phyloP scores from a whole-genome alignment of 2,329 filamentous ascomycete species.

The Pseudogymnoascus destructans region DNA sequence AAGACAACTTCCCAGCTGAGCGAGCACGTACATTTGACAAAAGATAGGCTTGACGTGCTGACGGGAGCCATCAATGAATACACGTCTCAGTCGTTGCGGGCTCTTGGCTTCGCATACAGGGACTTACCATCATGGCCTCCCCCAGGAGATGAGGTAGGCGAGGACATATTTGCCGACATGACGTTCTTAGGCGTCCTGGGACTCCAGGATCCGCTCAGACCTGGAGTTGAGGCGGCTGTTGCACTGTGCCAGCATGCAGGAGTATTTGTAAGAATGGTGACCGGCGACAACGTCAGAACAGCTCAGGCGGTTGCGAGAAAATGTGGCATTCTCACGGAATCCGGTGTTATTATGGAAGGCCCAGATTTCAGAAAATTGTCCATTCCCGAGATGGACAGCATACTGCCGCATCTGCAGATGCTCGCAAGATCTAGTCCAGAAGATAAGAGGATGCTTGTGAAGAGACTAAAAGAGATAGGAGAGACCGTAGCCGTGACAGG shows the following conservation, averaged over 20 bases:
- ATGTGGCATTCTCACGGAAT: constrained; percentile 58
- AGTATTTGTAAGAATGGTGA: constrained; percentile 69
- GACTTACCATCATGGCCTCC: constrained; percentile 29
- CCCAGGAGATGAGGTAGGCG: background rate
- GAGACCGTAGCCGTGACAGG: constrained; percentile 75
- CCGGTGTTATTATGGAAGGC: constrained; percentile 64
- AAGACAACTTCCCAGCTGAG: constrained; percentile 25
- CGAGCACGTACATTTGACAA: constrained; percentile 34
- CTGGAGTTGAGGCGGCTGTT: constrained; percentile 60
- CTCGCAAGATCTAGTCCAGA: constrained; percentile 63
- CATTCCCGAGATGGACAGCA: constrained; percentile 48
- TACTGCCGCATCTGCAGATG: constrained; percentile 58
- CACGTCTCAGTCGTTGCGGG: constrained; percentile 30
- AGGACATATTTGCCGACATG: constrained; percentile 35
- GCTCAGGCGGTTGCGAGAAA: constrained; percentile 67
- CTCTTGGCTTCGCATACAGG: constrained; percentile 30
- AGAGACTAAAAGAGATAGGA: constrained; percentile 55
- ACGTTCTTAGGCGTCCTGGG: constrained; percentile 57
- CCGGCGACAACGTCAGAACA: constrained; percentile 68
- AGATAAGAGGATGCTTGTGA: constrained; percentile 62
- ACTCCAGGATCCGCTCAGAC: constrained; percentile 68
- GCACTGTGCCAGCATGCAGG: constrained; percentile 60
- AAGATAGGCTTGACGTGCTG: constrained; percentile 17
- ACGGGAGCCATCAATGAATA: constrained; percentile 27
- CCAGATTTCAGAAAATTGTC: constrained; percentile 64